These are phyloP conservation scores for Aspergillus piperis DNA, from an alignment of 2,329 filamentous ascomycete genomes.

Conservation along the genomic window DNA sequence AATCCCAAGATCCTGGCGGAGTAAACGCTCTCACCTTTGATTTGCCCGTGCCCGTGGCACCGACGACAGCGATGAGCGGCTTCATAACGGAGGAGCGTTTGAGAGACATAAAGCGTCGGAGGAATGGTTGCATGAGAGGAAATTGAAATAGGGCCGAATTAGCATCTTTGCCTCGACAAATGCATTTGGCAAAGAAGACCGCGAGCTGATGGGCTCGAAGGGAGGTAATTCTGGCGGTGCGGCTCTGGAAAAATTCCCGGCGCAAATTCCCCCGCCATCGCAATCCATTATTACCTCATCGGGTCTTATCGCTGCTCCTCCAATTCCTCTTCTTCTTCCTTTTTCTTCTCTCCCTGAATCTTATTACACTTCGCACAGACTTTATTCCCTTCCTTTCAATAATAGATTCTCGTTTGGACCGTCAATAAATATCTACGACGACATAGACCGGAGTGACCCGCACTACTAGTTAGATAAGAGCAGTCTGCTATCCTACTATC, in stretches of 20 bases:
- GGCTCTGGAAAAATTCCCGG: neutral
- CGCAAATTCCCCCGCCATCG: too few relatives aligned
- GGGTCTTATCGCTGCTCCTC: neutral
- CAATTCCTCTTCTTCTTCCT: neutral
- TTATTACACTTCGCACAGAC: neutral
- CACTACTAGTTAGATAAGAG: neutral
- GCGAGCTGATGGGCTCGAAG: neutral
- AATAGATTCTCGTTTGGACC: too few relatives aligned
- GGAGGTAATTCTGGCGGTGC: neutral
- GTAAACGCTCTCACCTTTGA: slow-evolving; percentile 66
- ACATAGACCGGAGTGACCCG: neutral
- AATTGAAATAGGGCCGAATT: neutral
- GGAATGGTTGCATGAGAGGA: slow-evolving; percentile 31
- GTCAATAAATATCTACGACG: too few relatives aligned
- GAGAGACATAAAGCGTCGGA: slow-evolving; percentile 23
- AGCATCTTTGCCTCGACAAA: slow-evolving; percentile 16
- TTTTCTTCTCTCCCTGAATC: neutral
- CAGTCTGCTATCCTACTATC: neutral
- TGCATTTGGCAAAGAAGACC: neutral
- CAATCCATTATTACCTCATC: neutral
- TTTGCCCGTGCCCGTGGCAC: slow-evolving; percentile 91
- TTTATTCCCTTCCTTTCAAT: too few relatives aligned
- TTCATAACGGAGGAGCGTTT: slow-evolving; percentile 33
- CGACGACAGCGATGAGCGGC: slow-evolving; percentile 78
- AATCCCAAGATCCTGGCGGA: neutral